Conservation (phyloP, 805 yeast genomes). For the Candida awuae region DNA sequence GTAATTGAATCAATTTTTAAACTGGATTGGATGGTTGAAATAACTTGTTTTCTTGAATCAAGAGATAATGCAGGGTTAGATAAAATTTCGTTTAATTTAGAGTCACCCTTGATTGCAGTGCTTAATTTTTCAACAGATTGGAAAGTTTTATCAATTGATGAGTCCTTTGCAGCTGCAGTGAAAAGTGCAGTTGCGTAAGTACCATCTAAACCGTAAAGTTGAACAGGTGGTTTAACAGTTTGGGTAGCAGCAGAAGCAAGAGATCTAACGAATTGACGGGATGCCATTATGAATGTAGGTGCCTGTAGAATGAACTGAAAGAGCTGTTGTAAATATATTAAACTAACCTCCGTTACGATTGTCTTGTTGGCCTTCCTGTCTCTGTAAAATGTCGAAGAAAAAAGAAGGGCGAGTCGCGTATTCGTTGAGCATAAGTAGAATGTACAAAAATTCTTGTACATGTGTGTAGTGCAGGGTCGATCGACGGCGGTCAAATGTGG, state of each 20-base stretch:
- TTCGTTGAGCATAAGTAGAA: too few species aligned
- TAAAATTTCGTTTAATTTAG: constrained; percentile 53
- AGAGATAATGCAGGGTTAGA: constrained; percentile 77
- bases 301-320: neutral
- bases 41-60: constrained; percentile 66
- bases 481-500: too few species aligned
- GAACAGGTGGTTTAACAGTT: constrained; percentile 74
- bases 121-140: constrained; percentile 55
- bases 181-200: constrained; percentile 93
- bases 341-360: too few species aligned
- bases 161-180: constrained; percentile 80
- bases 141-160: constrained; percentile 61
- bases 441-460: too few species aligned
- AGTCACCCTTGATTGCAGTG: constrained; percentile 50
- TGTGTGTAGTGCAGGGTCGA: too few species aligned
- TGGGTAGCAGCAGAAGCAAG: constrained; percentile 53
- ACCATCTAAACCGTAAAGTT: constrained; percentile 91
- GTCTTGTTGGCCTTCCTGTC: too few species aligned
- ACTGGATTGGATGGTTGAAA: constrained; percentile 44
- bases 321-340: too few species aligned
- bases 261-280: constrained; percentile 61
- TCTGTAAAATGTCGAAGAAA: too few species aligned
- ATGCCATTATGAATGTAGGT: constrained; percentile 37
- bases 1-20: constrained; percentile 58
- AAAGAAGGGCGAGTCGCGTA: too few species aligned